Evolutionary conservation across 2,329 filamentous ascomycete genomes (phyloP), one percentile per base, ranked within the genome.

Genomic region (Diaporthe velutina): DNA sequence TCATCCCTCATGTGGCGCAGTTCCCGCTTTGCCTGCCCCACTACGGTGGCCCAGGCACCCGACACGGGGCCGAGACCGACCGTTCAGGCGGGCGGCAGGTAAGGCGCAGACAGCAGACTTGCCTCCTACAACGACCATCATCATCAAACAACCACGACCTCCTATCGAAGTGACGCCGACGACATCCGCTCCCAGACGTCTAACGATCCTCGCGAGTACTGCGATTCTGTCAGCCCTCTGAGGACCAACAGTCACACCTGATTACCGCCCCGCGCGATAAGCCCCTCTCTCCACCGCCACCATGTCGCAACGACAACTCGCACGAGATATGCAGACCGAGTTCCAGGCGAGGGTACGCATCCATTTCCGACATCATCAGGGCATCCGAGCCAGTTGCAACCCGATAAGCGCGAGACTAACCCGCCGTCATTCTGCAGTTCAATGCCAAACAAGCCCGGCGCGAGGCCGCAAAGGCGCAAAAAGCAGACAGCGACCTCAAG

Each of bases 401-500:
- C 3, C 17, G 1, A 40, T 19, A 8, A 64, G 22, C 9, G n/a
- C 22, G 50, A 35, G 15, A 25, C 74, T 76, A 38, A 76, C 73
- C 8, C 8, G 58, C 13, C 13, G 12, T 48, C 15, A 7, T 5
- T 10, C 33, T 19, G 12, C 70, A 88, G 86, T 91, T 92, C 83
- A 89, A 91, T 82, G 90, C 89, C 73, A 91, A 91, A 81, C 89
- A 91, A 80, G 89, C 90, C 77, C 88, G 90, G 48, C 89, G 89
- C 79, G 90, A 91, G 79, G 89, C 90, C 73, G 86, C 88, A 78
- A 91, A 91, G 82, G 90, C 90, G 25, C 85, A 87, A 74, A 91
- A 91, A 83, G 88, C 91, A 80, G 90, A 91, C 78, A 89, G 88
- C 73, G 84, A 90, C 75, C 84, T 91, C 75, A 89, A 90, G 84